Evolutionary conservation across 805 yeast genomes (phyloP), one percentile per base, ranked within the genome.

Genomic region (Metahyphopichia silvanorum): DNA sequence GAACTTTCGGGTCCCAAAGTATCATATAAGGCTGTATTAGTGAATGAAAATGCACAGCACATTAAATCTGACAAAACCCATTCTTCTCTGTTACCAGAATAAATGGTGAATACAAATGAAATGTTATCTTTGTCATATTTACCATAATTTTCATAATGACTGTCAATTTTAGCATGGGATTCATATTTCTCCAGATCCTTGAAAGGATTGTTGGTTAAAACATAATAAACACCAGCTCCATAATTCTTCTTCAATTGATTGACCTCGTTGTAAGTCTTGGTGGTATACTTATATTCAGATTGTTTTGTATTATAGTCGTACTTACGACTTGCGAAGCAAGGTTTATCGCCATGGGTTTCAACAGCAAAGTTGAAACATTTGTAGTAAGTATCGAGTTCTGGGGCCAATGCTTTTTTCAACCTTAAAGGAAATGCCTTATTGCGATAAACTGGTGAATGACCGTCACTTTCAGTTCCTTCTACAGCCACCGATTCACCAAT

Each of bases 151-250:
- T 31, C 31, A 19, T 37, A 33, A 33, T 67, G 70, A 29, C 44
- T 39, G 21, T 47, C 44, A 32, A 58, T 56, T 38, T 55, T 49
- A 40, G 39, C 13, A 51, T 66, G 53, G 34, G 56, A 34, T 39
- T 53, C 51, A 40, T 37, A 42, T 32, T 42, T 27, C 9, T 28
- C 30, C n/a, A 37, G 16, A 34, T 44, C 34, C 32, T 47, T 35
- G 31, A 37, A 55, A 3, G 53, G 54, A 25, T 52, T 51, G 25
- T 46, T 42, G 19, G 33, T 40, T 20, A 77, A 74, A 21, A 69
- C 49, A 31, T 44, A 44, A 40, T 27, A 47, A 39, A 39, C 44
- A 15, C 86, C 88, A 9, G 81, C 53, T 4, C 85, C 88, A 18
- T 78, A 60, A 32, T 62, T 45, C 24, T 58, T 55, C 31, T 76